phyloP scores from a whole-genome alignment of 1,284 basidiomycete species.

The Entoloma clypeatum region DNA sequence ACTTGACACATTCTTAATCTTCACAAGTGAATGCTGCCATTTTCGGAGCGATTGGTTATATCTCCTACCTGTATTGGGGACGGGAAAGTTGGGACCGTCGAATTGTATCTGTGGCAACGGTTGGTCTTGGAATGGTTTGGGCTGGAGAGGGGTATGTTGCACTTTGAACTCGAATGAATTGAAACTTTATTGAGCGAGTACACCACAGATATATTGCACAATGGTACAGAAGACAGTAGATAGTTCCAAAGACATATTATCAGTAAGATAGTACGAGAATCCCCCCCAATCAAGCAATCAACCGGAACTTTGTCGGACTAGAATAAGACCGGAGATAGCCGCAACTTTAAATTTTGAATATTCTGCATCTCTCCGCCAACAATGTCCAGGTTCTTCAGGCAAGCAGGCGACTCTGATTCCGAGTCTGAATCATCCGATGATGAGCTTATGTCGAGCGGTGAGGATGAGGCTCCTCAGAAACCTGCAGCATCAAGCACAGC shows the following conservation, averaged over 20 bases:
- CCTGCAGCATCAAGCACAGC: slow-evolving; percentile 45
- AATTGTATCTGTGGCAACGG: slow-evolving; percentile 57
- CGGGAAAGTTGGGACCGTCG: slow-evolving; percentile 67
- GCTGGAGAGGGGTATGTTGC: slow-evolving; percentile 64
- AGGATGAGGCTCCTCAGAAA: slow-evolving; percentile 53
- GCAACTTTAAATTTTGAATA: slow-evolving; percentile 19
- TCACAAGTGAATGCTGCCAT: slow-evolving; percentile 63
- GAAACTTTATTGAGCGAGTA: background rate
- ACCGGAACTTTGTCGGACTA: background rate
- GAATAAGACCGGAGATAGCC: background rate
- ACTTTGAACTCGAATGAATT: background rate
- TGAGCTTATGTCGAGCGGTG: slow-evolving; percentile 76
- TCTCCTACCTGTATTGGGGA: slow-evolving; percentile 69
- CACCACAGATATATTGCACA: background rate
- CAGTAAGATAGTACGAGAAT: too few species aligned
- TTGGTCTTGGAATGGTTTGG: slow-evolving; percentile 64
- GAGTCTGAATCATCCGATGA: slow-evolving; percentile 78
- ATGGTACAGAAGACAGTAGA: background rate
- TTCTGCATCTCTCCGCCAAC: slow-evolving; percentile 2
- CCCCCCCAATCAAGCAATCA: too few species aligned
- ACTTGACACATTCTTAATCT: background rate
- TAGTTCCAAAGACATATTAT: slow-evolving; percentile 6
- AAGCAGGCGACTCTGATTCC: slow-evolving; percentile 77
- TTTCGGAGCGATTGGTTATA: slow-evolving; percentile 65
- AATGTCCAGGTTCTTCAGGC: slow-evolving; percentile 89